These are phyloP conservation scores for Ascochyta koolunga DNA, from an alignment of 2,329 filamentous ascomycete species.

Conservation along the genomic window DNA sequence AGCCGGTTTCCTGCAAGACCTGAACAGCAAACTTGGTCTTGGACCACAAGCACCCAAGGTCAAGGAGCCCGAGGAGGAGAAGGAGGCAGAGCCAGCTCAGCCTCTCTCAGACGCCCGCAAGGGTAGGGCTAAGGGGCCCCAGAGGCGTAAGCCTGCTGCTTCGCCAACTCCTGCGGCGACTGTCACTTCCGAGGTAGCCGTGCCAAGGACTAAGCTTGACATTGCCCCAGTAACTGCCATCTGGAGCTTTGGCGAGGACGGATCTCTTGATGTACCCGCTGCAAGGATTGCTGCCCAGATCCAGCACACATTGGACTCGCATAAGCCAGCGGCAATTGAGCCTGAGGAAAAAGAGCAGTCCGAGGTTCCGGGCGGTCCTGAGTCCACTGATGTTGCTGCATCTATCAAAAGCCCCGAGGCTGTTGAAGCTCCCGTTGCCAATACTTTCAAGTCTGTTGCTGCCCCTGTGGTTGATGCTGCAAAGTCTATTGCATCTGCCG, in stretches of 20 bases:
- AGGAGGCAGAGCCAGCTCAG: slow-evolving; percentile 69
- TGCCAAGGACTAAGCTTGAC: slow-evolving; percentile 30
- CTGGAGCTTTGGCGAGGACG: slow-evolving; percentile 46
- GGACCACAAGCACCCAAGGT: slow-evolving; percentile 83
- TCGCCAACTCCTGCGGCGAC: slow-evolving; percentile 60
- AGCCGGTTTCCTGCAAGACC: slow-evolving; percentile 88
- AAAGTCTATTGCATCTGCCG: slow-evolving; percentile 4
- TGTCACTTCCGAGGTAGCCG: slow-evolving; percentile 47
- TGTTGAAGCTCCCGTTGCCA: neutral
- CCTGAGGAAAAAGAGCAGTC: neutral
- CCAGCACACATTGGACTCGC: slow-evolving; percentile 26
- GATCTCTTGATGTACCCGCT: slow-evolving; percentile 41
- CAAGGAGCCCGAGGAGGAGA: slow-evolving; percentile 67
- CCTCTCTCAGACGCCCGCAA: slow-evolving; percentile 91
- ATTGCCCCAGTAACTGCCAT: slow-evolving; percentile 40
- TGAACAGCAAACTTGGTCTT: slow-evolving; percentile 86
- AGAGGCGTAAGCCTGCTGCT: slow-evolving; percentile 70
- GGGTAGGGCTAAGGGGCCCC: slow-evolving; percentile 84
- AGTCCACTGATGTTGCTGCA: neutral
- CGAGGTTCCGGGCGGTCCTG: neutral
- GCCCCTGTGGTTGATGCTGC: slow-evolving; percentile 6
- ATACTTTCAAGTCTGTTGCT: slow-evolving; percentile 6
- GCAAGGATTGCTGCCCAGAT: slow-evolving; percentile 38
- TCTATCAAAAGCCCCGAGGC: neutral
- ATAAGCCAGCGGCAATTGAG: slow-evolving; percentile 2